Base-by-base conservation (phyloP, 257 asterid genomes). In the Voacanga thouarsii region DNA sequence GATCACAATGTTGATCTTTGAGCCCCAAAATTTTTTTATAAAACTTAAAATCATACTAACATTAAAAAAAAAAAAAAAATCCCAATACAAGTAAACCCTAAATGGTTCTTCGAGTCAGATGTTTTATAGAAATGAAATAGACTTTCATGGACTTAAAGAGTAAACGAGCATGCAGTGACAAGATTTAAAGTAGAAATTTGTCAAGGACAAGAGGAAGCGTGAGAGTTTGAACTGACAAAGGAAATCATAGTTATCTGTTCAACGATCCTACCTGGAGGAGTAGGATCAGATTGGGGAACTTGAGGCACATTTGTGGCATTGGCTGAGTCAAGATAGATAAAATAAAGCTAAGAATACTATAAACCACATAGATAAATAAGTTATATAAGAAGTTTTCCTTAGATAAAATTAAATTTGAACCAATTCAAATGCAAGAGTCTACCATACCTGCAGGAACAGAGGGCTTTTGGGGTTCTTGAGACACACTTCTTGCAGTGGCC, bases 271-370 rank as follows among this genome's bases (percentile, higher is more conserved):
- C 97, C 92, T 85, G 91, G 72, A 70, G 90, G 82, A 83, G 87
- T 85, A 86, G 93, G 80, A 80, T 81, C 55, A 71, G 96, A 85
- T 57, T 84, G 91, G 79, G 90, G 72, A 78, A 78, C 88, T 80
- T 83, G 93, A 72, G 91, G 88, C 86, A 80, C 47, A 79, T 76
- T 83, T 75, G 81, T 88, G 84, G 83, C 81, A 12, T 85, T 28
- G 59, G 85, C 93, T 88, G 88, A 53, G 73, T 49, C 72, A 79
- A 70, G 80, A 80, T 72, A 82, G 78, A 72, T 56, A 39, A 56
- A 49, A n/a, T 47, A 66, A 18, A 67, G 71, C 80, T 66, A 67
- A 80, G 68, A 30, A 75, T 39, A 49, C 33, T 6, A 6, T 19
- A 66, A 67, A 41, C 59, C 39, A 10, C 24, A 66, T 23, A 65